Conservation (phyloP, 75 land plant genomes). For the Pinus taeda region DNA sequence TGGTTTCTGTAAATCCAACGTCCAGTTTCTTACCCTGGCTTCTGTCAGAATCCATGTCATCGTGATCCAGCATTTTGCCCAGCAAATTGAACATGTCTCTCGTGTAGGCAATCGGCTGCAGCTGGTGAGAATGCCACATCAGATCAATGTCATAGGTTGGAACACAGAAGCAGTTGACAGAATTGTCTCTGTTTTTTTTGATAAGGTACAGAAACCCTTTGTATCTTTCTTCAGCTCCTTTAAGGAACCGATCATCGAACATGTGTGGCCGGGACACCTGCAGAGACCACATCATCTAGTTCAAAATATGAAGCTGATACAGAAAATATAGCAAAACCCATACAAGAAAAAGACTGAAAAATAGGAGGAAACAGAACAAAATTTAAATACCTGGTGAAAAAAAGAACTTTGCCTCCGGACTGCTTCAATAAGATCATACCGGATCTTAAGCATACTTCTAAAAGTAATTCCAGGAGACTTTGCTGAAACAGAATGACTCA, state of each 20-base stretch:
- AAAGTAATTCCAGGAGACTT: conserved; percentile 3
- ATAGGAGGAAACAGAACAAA: neutral
- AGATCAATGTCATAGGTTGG: conserved; percentile 95
- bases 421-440: conserved; percentile 75
- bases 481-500: conserved; percentile 3
- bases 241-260: no score
- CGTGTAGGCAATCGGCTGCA: conserved; percentile 58
- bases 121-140: conserved; percentile 94
- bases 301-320: no score
- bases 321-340: neutral
- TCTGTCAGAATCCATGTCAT: conserved; percentile 81
- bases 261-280: no score
- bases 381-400: conserved; percentile 69
- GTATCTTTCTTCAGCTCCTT: no score
- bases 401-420: conserved; percentile 80
- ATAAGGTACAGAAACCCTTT: conserved; percentile 59
- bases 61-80: conserved; percentile 76
- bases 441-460: conserved; percentile 15
- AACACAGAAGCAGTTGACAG: conserved; percentile 57
- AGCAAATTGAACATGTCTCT: conserved; percentile 44
- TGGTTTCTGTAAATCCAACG: conserved; percentile 64
- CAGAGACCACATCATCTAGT: no score
- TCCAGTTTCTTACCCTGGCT: conserved; percentile 78
- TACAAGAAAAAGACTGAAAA: neutral
- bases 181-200: conserved; percentile 56